Base-by-base conservation (phyloP, 2,329 filamentous ascomycete genomes). In the Trichoderma breve region DNA sequence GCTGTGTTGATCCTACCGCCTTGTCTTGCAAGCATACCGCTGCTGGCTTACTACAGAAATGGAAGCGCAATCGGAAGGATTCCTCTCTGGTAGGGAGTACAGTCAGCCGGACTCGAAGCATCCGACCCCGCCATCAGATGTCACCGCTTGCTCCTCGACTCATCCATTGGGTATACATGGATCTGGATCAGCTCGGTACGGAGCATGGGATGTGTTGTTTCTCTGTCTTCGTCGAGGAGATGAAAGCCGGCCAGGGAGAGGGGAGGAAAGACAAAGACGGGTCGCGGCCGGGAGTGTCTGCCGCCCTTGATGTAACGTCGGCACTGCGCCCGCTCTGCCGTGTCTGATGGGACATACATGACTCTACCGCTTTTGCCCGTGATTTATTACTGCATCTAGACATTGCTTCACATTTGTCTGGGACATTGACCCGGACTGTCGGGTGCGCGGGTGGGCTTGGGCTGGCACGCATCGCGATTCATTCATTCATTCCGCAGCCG, bases 291-390 rank as follows among this genome's bases (percentile, higher is more conserved):
- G 64, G 34, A 58, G 65, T 30, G 39, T 68, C 53, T 68, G 11
- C 65, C 53, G 55, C 51, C 26, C 55, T 47, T 12, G 57, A 60
- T 68, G 65, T 60, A 68, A 68, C 65, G 34, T 36, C 65, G 65
- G 65, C 53, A 47, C 34, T 60, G 65, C 65, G 36, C 36, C 53
- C 53, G 62, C 12, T 60, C 34, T 47, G 36, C 26, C n/a, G 32
- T 62, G 58, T 62, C 32, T 39, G 39, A 26, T 58, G 9, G 55
- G 7, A 18, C 55, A 32, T 30, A 18, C 55, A 32, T 30, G 55
- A 32, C 55, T 58, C 55, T 58, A 9, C n/a, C 28, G 36, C 55
- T 36, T 6, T 36, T 26, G 14, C 62, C 11, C 28, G 30, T 11
- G 21, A 21, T 6, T 12, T 12, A 26, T 55, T 36, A 51, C 63